Evolutionary conservation across 2,329 filamentous ascomycete genomes (phyloP), one percentile per base, ranked within the genome.

Genomic region (Arachnomyces sp.): DNA sequence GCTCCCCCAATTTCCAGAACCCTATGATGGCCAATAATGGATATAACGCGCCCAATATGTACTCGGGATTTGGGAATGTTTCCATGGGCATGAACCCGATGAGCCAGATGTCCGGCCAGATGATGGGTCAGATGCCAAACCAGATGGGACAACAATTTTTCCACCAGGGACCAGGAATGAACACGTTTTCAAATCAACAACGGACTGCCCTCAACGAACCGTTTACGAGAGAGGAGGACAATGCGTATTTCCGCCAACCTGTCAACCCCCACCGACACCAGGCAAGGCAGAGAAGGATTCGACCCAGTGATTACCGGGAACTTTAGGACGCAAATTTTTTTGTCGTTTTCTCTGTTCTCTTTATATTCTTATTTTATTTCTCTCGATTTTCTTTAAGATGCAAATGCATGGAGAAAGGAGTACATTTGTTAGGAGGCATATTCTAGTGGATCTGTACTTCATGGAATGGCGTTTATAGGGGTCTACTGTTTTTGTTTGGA

Each of bases 201-300:
- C 65, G 72, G 40, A 73, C 68, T 16, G 57, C 67, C 28, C 74
- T 76, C 52, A 67, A 68, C 28, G 69, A 71, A 13, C 70, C 72
- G 9, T 66, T 71, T 44, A 73, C 74, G 2, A 80, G 75, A 43
- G 78, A 79, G 48, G 86, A 93, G 41, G 88, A 94, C 43, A 86
- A 88, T 44, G 86, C 92, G 5, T 98, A 98, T 66, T 93, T 96
- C 61, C 78, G 92, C 43, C 90, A 95, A 62, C 92, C 92, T 0
- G 86, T 96, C 46, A 98, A 98, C 59, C 90, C 89, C 2, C 86
- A 95, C 58, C 79, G 92, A 37, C 86, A 92, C 58, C 83, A 89
- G 62, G 86, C 88, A 56, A 78, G 84, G 53, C 82, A 87, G 53
- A 78, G 83, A 49, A 75, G 86, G 52, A 79, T 86, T 40, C 77